Conservation (phyloP, 2,329 filamentous ascomycete species). For the Penicillium polonicum region DNA sequence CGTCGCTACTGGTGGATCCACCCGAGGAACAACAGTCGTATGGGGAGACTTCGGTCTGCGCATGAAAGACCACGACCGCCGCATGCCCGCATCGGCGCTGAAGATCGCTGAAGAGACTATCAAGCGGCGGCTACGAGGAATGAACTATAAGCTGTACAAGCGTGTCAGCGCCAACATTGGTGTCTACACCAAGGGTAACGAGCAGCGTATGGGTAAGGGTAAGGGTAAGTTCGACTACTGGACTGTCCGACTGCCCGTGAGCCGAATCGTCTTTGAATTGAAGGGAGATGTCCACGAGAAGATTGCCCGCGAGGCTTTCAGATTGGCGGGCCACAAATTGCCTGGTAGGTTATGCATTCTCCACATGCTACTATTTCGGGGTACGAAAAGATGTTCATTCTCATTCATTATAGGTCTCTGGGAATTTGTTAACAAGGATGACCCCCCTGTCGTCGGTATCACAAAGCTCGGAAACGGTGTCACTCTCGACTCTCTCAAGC, state of each 20-base stretch:
- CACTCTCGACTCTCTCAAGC: slow-evolving; percentile 79
- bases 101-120: slow-evolving; percentile 94
- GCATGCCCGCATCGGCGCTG: slow-evolving; percentile 81
- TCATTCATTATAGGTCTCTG: slow-evolving; percentile 53
- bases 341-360: slow-evolving; percentile 62
- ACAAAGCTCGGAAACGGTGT: slow-evolving; percentile 82
- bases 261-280: slow-evolving; percentile 87
- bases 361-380: not conserved
- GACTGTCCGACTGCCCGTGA: slow-evolving; percentile 86
- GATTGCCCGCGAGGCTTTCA: slow-evolving; percentile 87
- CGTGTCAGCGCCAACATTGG: slow-evolving; percentile 88
- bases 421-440: slow-evolving; percentile 92
- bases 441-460: slow-evolving; percentile 84
- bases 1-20: slow-evolving; percentile 85
- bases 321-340: slow-evolving; percentile 90
- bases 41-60: slow-evolving; percentile 96
- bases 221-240: slow-evolving; percentile 97
- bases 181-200: slow-evolving; percentile 93
- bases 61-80: slow-evolving; percentile 88
- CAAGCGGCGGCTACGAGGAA: slow-evolving; percentile 78
- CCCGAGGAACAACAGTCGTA: slow-evolving; percentile 88
- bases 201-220: slow-evolving; percentile 98
- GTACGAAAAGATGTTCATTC: slow-evolving; percentile 19
- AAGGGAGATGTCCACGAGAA: slow-evolving; percentile 93
- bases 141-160: slow-evolving; percentile 91